phyloP scores from a whole-genome alignment of 441 rosid species.

The Pelargonium citronellum region DNA sequence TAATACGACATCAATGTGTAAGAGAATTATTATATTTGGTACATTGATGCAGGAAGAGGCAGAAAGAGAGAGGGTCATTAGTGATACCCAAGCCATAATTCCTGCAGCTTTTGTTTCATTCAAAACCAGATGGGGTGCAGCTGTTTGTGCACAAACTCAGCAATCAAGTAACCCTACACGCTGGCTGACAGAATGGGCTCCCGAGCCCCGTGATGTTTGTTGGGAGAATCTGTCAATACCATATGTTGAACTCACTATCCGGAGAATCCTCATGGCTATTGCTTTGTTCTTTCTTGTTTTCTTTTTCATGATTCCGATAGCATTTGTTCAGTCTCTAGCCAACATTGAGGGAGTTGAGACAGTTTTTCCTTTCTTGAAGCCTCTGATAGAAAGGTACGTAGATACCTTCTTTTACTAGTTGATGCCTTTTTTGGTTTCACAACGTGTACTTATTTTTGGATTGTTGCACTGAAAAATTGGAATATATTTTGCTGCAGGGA shows the following conservation, averaged over 20 bases:
- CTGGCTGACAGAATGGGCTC: constrained; percentile 96
- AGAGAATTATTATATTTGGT: neutral
- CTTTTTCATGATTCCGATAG: constrained; percentile 90
- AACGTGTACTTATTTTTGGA: neutral
- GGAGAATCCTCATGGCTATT: constrained; percentile 60
- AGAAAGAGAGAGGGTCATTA: constrained; percentile 55
- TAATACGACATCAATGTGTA: neutral
- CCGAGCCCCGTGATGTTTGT: constrained; percentile 90
- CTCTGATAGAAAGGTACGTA: constrained; percentile 63
- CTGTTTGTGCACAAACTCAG: constrained; percentile 95
- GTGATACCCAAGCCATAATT: constrained; percentile 67
- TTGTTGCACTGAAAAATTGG: neutral
- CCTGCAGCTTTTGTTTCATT: constrained; percentile 97
- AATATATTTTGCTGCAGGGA: neutral
- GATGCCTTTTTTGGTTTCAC: neutral
- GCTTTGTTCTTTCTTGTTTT: constrained; percentile 89
- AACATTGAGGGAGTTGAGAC: constrained; percentile 75
- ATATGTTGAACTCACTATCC: constrained; percentile 61
- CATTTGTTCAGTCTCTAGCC: constrained; percentile 86
- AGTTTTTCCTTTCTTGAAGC: constrained; percentile 53
- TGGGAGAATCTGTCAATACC: constrained; percentile 91
- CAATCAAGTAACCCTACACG: constrained; percentile 78
- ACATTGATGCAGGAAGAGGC: constrained; percentile 44
- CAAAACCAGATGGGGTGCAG: constrained; percentile 93
- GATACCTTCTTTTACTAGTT: neutral